Percentiles rank a stretch among this genome's conserved stretches.
These are phyloP conservation scores for Trichosporon sp. DNA, from an alignment of 1,284 basidiomycete genomes.

Conservation along the genomic window DNA sequence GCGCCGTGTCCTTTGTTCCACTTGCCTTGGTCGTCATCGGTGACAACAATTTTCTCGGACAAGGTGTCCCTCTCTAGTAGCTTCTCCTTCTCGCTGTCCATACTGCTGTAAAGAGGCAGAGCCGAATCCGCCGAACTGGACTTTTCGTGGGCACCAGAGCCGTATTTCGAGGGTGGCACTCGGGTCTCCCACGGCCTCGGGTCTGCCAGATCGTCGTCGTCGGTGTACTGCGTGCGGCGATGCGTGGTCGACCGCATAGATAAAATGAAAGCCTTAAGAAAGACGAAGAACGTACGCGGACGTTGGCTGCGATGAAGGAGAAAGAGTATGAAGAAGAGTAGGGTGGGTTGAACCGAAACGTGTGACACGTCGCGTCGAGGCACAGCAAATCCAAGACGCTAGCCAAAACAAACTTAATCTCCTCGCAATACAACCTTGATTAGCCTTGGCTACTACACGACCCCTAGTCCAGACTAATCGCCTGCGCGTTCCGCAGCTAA, in stretches of 20 bases:
- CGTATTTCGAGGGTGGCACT: conserved; percentile 44
- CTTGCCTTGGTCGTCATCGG: conserved; percentile 49
- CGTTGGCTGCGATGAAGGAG: conserved; percentile 11
- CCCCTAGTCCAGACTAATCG: not conserved
- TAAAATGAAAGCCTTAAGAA: conserved; percentile 10
- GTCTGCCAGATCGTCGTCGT: conserved; percentile 47
- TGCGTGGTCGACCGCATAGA: conserved; percentile 34
- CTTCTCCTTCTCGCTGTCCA: conserved; percentile 27
- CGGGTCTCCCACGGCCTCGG: conserved; percentile 52
- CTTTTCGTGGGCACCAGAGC: conserved; percentile 30
- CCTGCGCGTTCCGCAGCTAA: conserved; percentile 6
- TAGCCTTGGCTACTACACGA: not conserved
- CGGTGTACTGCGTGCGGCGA: conserved; percentile 34
- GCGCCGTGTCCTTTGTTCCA: conserved; percentile 53
- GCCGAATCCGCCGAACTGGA: conserved; percentile 22
- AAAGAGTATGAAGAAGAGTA: conserved; percentile 3
- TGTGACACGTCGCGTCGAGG: conserved; percentile 17
- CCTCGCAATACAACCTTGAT: not conserved
- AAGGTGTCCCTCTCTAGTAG: conserved; percentile 29
- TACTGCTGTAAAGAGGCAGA: conserved; percentile 30
- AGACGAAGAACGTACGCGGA: conserved; percentile 18
- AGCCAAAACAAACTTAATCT: conserved; percentile 17
- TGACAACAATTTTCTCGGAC: conserved; percentile 34
- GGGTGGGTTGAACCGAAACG: not conserved
- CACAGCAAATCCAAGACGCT: conserved; percentile 7